A percentile compares a stretch with the other conserved stretches of the same genome.
Evolutionary conservation across 2,329 filamentous ascomycete genomes (phyloP).

Genomic region (Talaromyces sp.): DNA sequence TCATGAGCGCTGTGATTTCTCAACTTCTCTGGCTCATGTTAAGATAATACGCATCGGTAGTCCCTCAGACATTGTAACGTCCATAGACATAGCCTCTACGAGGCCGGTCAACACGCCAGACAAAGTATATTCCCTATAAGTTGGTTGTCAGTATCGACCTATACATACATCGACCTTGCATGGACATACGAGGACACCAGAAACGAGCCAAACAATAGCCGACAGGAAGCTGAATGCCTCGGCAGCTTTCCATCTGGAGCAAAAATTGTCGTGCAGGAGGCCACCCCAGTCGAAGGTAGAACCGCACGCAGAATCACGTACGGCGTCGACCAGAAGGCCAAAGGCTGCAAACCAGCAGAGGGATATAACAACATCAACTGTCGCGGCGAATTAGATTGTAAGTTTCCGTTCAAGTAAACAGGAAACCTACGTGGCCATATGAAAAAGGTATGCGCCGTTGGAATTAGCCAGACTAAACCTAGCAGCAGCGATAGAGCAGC

Average conservation of each 20-base stretch:
- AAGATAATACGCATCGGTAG: background rate
- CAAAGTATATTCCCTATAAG: conserved; percentile 13
- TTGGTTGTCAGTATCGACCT: background rate
- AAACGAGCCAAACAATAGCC: conserved; percentile 65
- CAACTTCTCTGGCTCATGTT: background rate
- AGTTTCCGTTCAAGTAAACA: background rate
- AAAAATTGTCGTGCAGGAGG: conserved; percentile 48
- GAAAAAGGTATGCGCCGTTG: conserved; percentile 62
- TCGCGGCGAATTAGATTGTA: background rate
- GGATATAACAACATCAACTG: conserved; percentile 63
- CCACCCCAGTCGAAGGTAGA: conserved; percentile 57
- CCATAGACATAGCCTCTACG: conserved; percentile 9
- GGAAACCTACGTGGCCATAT: conserved; percentile 55
- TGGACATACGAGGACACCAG: conserved; percentile 48
- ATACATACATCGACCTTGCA: background rate
- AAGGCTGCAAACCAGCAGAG: conserved; percentile 67
- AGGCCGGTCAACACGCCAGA: conserved; percentile 11
- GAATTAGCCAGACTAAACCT: conserved; percentile 67
- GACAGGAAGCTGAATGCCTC: conserved; percentile 69
- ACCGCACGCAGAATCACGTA: conserved; percentile 49
- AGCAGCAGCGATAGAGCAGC: conserved; percentile 64
- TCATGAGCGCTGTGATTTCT: background rate
- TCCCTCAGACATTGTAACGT: conserved; percentile 10
- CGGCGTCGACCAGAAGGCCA: conserved; percentile 58
- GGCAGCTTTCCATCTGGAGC: conserved; percentile 64